Conservation (phyloP, 2,329 filamentous ascomycete genomes). For the Sphaerulina populicola region DNA sequence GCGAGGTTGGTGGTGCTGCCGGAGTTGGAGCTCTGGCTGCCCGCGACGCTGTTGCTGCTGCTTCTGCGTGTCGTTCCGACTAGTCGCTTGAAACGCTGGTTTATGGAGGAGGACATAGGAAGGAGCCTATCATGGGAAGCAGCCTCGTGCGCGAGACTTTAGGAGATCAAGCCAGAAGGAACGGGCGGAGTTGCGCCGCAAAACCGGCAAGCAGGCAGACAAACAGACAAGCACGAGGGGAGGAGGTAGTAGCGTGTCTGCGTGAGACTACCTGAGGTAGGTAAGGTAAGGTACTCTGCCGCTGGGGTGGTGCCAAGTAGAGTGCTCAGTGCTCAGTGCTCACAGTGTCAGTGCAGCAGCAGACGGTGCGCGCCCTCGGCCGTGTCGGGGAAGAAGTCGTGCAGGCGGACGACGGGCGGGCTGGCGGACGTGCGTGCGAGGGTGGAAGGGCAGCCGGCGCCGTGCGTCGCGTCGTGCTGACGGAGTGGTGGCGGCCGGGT, state of each 20-base stretch:
- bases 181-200: not conserved
- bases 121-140: slow-evolving; percentile 9
- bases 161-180: slow-evolving; percentile 1
- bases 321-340: not conserved
- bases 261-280: not conserved
- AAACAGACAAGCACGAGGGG: not conserved
- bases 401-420: not conserved
- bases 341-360: not conserved
- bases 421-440: not conserved
- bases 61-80: slow-evolving; percentile 73
- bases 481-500: no score
- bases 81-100: slow-evolving; percentile 69
- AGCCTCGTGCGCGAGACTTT: slow-evolving; percentile 1
- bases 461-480: not conserved
- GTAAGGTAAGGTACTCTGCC: not conserved
- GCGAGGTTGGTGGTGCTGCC: slow-evolving; percentile 34
- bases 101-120: slow-evolving; percentile 58
- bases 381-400: not conserved
- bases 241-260: not conserved
- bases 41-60: slow-evolving; percentile 51
- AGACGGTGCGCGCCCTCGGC: not conserved
- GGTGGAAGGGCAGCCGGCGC: not conserved
- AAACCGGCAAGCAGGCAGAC: not conserved
- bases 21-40: slow-evolving; percentile 46
- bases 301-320: not conserved